Evolutionary conservation across 2,329 filamentous ascomycete genomes (phyloP).

Genomic region (Pestalotiopsis sp.): DNA sequence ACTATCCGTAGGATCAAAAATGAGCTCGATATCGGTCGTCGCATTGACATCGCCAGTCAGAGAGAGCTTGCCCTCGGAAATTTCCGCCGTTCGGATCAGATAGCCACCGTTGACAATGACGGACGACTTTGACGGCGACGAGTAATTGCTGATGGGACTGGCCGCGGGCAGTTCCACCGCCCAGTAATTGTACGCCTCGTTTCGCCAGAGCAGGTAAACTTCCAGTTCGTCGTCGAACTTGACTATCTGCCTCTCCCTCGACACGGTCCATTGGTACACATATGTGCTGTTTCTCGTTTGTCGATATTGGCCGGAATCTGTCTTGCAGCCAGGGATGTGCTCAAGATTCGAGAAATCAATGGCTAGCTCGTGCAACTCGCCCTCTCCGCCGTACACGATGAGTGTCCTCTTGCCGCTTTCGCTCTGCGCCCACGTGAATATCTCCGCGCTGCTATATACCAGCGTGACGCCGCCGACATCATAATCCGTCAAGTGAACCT

Average conservation of each 20-base stretch:
- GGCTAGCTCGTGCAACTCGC: constrained; percentile 66
- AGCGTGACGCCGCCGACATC: constrained; percentile 57
- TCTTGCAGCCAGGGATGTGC: constrained; percentile 32
- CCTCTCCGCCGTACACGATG: constrained; percentile 64
- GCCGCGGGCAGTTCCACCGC: constrained; percentile 54
- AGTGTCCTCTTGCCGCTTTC: constrained; percentile 48
- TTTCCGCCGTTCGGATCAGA: constrained; percentile 61
- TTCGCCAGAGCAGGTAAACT: constrained; percentile 61
- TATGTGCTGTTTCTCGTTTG: not conserved
- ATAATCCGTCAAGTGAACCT: constrained; percentile 69
- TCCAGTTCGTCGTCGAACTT: constrained; percentile 50
- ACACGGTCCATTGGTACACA: constrained; percentile 50
- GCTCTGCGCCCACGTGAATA: constrained; percentile 60
- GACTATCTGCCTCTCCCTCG: constrained; percentile 53
- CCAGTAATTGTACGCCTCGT: constrained; percentile 72
- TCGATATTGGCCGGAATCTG: not conserved
- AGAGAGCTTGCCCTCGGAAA: constrained; percentile 58
- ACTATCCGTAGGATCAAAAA: constrained; percentile 55
- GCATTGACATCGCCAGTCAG: constrained; percentile 73
- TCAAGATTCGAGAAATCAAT: constrained; percentile 28
- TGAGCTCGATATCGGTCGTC: constrained; percentile 68
- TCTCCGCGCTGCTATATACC: constrained; percentile 70
- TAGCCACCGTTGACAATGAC: constrained; percentile 68
- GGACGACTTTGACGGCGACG: constrained; percentile 23
- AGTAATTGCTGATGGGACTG: constrained; percentile 33